Evolutionary conservation across 2,329 filamentous ascomycete genomes (phyloP).

Genomic region (Ceratocystis eucalypticola): DNA sequence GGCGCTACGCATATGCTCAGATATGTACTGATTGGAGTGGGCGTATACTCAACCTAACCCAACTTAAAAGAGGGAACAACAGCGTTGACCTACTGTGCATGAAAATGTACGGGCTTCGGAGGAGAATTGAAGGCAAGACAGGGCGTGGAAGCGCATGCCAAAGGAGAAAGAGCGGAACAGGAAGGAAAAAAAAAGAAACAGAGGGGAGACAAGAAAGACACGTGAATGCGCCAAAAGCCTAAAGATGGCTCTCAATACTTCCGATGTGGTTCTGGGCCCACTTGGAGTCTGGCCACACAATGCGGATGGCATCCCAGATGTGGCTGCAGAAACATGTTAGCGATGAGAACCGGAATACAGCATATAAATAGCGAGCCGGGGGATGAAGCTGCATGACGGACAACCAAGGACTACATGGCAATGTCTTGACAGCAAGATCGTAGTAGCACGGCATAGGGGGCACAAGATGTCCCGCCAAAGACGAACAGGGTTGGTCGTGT

Average conservation of each 20-base stretch:
- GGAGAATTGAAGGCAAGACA: not conserved
- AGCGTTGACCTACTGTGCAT: not conserved
- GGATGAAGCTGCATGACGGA: not conserved
- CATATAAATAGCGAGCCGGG: constrained; percentile 12
- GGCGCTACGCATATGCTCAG: constrained; percentile 8
- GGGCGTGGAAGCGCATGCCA: not conserved
- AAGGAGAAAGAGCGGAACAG: not conserved
- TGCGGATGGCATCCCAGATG: constrained; percentile 85
- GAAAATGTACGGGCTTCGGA: not conserved
- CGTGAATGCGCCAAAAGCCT: constrained; percentile 23
- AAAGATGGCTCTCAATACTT: constrained; percentile 68
- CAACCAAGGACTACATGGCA: not conserved
- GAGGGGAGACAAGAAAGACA: constrained; percentile 6
- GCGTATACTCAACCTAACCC: not conserved
- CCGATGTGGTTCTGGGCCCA: constrained; percentile 61
- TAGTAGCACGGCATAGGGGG: not conserved
- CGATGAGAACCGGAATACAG: constrained; percentile 20
- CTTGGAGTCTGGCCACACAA: constrained; percentile 80
- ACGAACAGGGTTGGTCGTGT: not conserved
- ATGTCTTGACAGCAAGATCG: not conserved
- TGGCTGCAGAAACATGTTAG: constrained; percentile 39
- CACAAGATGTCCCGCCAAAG: not conserved
- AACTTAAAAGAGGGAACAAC: not conserved
- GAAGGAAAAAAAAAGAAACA: not conserved
- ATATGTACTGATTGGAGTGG: not conserved